Evolutionary conservation across 2,329 filamentous ascomycete genomes (phyloP), one percentile per base, ranked within the genome.

Genomic region (Rhynchosporium secalis): DNA sequence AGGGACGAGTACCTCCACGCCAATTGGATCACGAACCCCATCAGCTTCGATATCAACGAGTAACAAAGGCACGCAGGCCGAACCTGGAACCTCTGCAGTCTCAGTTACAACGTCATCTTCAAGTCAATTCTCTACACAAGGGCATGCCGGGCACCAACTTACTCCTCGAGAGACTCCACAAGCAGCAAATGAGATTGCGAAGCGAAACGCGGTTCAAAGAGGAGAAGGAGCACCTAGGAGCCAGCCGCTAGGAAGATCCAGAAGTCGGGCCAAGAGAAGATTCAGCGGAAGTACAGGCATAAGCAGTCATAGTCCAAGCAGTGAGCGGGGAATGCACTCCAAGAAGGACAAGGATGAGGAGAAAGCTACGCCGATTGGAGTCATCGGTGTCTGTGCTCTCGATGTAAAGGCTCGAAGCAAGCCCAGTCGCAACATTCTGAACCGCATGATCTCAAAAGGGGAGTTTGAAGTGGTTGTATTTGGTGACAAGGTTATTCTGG

Each of bases 401-500:
- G 95, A 99, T 77, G 85, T 94, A 69, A 99, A 99, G 78, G 95
- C 95, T 41, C 86, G 95, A 72, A 97, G 93, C 81, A 98, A 98
- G 76, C 95, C 95, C 1, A 97, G 94, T 73, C 85, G 96, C 68
- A 98, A 96, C 73, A 99, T 99, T 69, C 79, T 99, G 63, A 98
- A 96, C 72, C 86, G 93, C 56, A 82, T 99, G 26, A 94, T 97
- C 68, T 86, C 90, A 40, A 93, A 96, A 68, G 86, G 88, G 56
- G 94, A 98, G 70, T 98, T 99, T 72, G 94, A 99, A 72, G 93
- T 98, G 29, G 89, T 96, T 65, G 94, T 99, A 12, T 99, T 99
- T 78, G 96, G 95, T 54, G 95, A 99, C 79, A 99, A 99, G 78
- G 94, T 97, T 48, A 99, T 99, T 69, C 81, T 99, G 41, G 95